Conservation (phyloP, 768 basidiomycete species). For the Pleurotus tuoliensis region DNA sequence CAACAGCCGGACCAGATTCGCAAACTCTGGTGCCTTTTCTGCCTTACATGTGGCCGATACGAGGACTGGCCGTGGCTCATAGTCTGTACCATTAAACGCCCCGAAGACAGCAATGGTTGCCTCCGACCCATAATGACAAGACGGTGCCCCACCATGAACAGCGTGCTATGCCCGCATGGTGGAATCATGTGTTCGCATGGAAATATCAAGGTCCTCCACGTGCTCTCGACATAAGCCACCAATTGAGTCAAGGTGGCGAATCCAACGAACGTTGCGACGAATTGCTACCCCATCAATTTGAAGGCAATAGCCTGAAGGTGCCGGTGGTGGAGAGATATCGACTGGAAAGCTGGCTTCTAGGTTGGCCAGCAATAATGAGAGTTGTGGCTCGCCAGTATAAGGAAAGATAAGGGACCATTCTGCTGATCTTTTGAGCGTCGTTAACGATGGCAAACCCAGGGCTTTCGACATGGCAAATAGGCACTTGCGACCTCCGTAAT, state of each 20-base stretch:
- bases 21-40: slow-evolving; percentile 1
- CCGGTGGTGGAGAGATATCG: background rate
- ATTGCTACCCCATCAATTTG: background rate
- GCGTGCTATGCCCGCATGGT: background rate
- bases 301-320: background rate
- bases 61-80: slow-evolving; percentile 10
- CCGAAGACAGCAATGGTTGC: slow-evolving; percentile 2
- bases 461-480: background rate
- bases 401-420: background rate
- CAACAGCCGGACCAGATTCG: background rate
- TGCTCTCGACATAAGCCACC: background rate
- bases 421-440: background rate
- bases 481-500: background rate
- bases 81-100: slow-evolving; percentile 2
- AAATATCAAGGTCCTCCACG: background rate
- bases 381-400: background rate
- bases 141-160: background rate
- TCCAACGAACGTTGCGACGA: background rate
- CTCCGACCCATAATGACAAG: slow-evolving; percentile 4
- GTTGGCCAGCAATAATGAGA: background rate
- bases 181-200: background rate
- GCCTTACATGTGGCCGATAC: slow-evolving; percentile 14
- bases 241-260: background rate
- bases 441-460: background rate
- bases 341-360: background rate